phyloP scores from a whole-genome alignment of 352 stramenopile species.

The Saprolegnia parasitica region DNA sequence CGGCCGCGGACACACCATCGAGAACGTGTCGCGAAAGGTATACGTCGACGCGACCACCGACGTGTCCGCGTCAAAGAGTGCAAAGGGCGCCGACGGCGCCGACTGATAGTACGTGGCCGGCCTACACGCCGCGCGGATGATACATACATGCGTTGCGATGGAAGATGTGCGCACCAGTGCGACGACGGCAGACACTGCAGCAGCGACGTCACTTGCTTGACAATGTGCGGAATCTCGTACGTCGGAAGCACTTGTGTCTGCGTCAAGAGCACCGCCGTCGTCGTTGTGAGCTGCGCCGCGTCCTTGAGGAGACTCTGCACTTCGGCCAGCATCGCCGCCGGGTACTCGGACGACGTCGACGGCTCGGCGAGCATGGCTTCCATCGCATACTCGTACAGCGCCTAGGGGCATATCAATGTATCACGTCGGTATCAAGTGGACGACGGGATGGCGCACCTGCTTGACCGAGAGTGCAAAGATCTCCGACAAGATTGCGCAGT shows the following conservation, averaged over 20 bases:
- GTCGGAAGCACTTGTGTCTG: conserved; percentile 15
- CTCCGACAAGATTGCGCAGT: conserved; percentile 44
- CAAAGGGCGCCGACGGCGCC: background rate
- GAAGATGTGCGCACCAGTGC: background rate
- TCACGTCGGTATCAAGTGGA: background rate
- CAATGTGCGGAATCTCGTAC: conserved; percentile 26
- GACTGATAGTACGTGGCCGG: conserved; percentile 9
- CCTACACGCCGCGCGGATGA: too few species aligned
- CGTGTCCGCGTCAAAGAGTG: background rate
- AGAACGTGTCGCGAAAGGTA: conserved; percentile 15
- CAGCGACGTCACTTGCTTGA: conserved; percentile 8
- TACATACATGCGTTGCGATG: too few species aligned
- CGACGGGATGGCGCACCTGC: conserved; percentile 32
- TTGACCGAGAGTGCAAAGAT: conserved; percentile 67
- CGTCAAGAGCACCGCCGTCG: conserved; percentile 8
- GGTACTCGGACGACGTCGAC: conserved; percentile 8
- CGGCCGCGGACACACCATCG: conserved; percentile 23
- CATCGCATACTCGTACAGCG: conserved; percentile 74
- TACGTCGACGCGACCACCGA: background rate
- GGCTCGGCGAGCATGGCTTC: conserved; percentile 43
- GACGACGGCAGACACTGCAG: conserved; percentile 13
- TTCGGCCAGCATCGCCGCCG: background rate
- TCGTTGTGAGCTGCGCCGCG: conserved; percentile 8
- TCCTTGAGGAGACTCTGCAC: background rate
- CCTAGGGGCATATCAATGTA: too few species aligned